Conservation (phyloP, 1,139 yeast genomes). For the Tardiomyces digboiensis region DNA sequence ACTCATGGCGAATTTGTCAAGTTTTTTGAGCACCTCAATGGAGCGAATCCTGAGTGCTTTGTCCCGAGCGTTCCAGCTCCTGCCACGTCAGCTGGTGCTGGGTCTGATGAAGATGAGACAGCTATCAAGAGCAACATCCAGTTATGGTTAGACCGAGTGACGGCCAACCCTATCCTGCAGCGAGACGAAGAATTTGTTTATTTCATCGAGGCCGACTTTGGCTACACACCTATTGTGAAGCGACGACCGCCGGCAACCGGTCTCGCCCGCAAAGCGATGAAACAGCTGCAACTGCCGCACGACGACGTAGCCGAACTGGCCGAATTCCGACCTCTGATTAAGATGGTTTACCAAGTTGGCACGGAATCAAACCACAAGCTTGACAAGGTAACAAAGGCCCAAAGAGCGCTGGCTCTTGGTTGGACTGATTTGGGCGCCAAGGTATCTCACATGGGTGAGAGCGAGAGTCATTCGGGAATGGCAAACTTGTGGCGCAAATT, state of each 20-base stretch:
- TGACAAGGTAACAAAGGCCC: conserved; percentile 44
- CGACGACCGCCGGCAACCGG: conserved; percentile 65
- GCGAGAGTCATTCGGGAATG: conserved; percentile 59
- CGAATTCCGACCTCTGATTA: conserved; percentile 76
- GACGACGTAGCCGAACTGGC: conserved; percentile 80
- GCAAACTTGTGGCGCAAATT: conserved; percentile 74
- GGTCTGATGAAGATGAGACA: conserved; percentile 70
- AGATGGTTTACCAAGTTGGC: conserved; percentile 56
- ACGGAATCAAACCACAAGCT: conserved; percentile 48
- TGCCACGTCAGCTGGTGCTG: conserved; percentile 67
- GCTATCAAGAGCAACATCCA: conserved; percentile 57
- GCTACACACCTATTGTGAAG: conserved; percentile 35
- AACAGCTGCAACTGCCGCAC: conserved; percentile 85
- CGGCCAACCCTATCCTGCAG: conserved; percentile 64
- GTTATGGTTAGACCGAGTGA: conserved; percentile 76
- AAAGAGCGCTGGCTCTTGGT: conserved; percentile 47
- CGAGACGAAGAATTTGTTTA: conserved; percentile 84
- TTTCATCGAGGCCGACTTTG: conserved; percentile 84
- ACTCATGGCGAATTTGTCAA: conserved; percentile 70
- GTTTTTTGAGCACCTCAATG: conserved; percentile 67
- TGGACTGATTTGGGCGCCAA: conserved; percentile 59
- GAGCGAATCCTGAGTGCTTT: conserved; percentile 84
- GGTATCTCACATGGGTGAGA: conserved; percentile 38
- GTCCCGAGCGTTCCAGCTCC: conserved; percentile 82
- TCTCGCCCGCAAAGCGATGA: conserved; percentile 73